Base-by-base conservation (phyloP, 73 alveolate species). In the Durusdinium trenchii region DNA sequence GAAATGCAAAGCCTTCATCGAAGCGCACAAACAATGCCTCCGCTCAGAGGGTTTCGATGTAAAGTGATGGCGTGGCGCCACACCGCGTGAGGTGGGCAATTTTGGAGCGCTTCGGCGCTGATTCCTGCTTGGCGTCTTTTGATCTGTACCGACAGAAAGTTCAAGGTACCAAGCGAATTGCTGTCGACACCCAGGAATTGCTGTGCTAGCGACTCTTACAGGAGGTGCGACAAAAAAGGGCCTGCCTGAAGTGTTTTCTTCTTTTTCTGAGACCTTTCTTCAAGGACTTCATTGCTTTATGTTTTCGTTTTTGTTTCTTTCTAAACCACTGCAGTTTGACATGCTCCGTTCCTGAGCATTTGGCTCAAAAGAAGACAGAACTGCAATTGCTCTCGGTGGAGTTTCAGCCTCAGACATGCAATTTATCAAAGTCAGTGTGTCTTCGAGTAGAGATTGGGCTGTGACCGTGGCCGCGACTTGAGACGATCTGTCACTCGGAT, bases 31-130 rank as follows among this genome's bases (percentile, higher is more conserved):
- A 60, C 86, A 46, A 51, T 94, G 99, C 75, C 36, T 94, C 78
- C 92, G 93, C 9, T 69, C 99, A 78, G 99, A 94, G 78, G 99
- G 99, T 86, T 94, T 94, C 81, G 99, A 94, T 26, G 94, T 94
- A 26, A 94, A 94, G 84, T 94, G 94, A 94, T 9, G 38, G 20
- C 23, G 10, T 12, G 89, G 38, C 40, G 42, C 16, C 85, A 40
- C 1, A 60, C 18, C 73, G 1, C n/a, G 18, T 60, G 73, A 60
- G 30, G 18, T 60, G 18, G 73, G 1, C 18, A 0, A 60, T 1
- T 60, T 60, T 60, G n/a, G 32, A 57, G 23, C 69, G 69, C 69
- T 60, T 0, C 18, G 30, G 73, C 18, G 73, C 73, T 60, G 18
- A 32, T 60, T 60, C 73, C 30, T 60, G 18, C n/a, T n/a, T n/a